Evolutionary conservation across 2,329 filamentous ascomycete genomes (phyloP), one percentile per base, ranked within the genome.

Genomic region (Pseudocercospora crystallina): DNA sequence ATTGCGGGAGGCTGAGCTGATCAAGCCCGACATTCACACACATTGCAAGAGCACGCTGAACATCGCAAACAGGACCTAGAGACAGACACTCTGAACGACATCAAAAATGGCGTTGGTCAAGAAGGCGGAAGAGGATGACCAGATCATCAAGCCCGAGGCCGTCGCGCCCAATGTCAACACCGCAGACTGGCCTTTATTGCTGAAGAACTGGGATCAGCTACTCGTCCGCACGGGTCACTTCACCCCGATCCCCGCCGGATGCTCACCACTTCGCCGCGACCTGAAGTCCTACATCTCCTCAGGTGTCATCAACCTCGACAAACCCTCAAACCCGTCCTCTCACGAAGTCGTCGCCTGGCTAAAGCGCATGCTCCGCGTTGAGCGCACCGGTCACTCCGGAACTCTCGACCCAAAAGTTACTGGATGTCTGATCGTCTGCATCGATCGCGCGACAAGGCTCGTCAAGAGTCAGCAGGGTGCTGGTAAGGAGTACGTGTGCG

Each of bases 301-400:
- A 59, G 94, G 94, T 76, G 92, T 99, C 53, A 97, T 99, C 76
- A 99, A 99, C 78, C 85, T 96, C 64, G 89, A 95, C 78, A 95
- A 95, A 79, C 94, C 92, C 51, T 95, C 91, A 46, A 99, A 99
- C 79, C 92, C 92, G 47, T 96, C 91, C 62, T 94, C 87, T 68
- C 94, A 99, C 81, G 94, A 99, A 80, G 94, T 99, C 61, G 94
- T 99, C 69, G 92, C 94, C 61, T 99, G 94, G 94, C 88, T 97
- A 65, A 99, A 99, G 86, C 86, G 92, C 65, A 97, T 97, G 67
- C 81, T 99, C 49, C 89, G 89, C 69, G 85, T 87, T 58, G 92
- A 99, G 71, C 96, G 97, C 79, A 99, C 94, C 56, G 94, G 94
- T 62, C 94, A 99, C 82, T 96, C 90, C 64, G 94, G 94, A 71